A percentile compares a stretch with the other conserved stretches of the same genome.
These are phyloP conservation scores for Acorus calamus DNA, from an alignment of 106 monocot genomes.

Conservation along the genomic window DNA sequence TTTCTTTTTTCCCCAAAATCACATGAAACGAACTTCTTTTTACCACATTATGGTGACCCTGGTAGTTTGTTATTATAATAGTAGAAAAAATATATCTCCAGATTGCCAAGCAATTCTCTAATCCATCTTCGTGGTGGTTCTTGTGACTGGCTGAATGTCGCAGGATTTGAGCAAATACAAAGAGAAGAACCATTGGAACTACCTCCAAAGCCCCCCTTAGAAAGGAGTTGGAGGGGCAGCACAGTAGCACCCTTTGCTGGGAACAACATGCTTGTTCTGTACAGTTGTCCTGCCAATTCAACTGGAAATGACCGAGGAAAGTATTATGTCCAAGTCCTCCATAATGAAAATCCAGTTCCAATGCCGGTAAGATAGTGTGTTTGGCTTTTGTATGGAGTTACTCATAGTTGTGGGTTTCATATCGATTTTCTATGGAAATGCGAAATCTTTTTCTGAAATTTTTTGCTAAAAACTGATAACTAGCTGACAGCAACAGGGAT, in stretches of 20 bases:
- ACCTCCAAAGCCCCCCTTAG: slow-evolving; percentile 79
- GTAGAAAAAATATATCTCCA: too few relatives aligned
- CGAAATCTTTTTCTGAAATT: not conserved
- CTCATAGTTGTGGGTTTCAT: not conserved
- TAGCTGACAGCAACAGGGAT: too few relatives aligned
- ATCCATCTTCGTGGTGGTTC: too few relatives aligned
- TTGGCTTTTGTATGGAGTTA: not conserved
- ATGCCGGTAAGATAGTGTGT: slow-evolving; percentile 49
- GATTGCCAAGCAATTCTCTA: too few relatives aligned
- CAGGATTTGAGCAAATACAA: slow-evolving; percentile 75
- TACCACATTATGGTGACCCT: too few relatives aligned
- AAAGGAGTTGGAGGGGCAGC: slow-evolving; percentile 78
- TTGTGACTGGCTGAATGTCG: too few relatives aligned
- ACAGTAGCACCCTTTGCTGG: slow-evolving; percentile 84
- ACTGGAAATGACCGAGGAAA: slow-evolving; percentile 31
- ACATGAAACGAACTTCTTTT: too few relatives aligned
- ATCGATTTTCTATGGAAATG: not conserved
- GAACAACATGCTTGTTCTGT: slow-evolving; percentile 79
- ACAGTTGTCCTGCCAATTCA: slow-evolving; percentile 42
- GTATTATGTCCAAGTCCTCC: slow-evolving; percentile 81
- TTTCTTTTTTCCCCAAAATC: too few relatives aligned
- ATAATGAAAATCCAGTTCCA: slow-evolving; percentile 86
- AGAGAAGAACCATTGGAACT: slow-evolving; percentile 42
- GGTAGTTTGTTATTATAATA: too few relatives aligned
- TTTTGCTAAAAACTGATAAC: too few relatives aligned